Percentiles rank a stretch among this genome's conserved stretches.
phyloP scores from a whole-genome alignment of 129 eudicot species.

The Chrysanthemum makinoi region DNA sequence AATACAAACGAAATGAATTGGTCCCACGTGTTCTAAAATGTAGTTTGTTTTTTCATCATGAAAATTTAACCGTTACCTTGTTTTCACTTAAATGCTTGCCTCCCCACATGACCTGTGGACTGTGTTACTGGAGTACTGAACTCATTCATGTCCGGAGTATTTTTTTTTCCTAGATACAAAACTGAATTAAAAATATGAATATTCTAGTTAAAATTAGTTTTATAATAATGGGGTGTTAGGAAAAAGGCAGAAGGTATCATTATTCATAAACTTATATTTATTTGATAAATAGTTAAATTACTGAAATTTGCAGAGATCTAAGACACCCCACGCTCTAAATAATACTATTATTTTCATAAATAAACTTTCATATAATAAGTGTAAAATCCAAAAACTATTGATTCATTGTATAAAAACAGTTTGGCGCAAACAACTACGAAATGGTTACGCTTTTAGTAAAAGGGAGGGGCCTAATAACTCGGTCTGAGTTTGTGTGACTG shows the following conservation, averaged over 20 bases:
- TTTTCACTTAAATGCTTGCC: conserved; percentile 21
- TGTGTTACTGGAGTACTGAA: conserved; percentile 14
- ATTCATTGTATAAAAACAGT: too few relatives aligned
- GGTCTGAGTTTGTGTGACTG: too few relatives aligned
- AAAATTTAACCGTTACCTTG: conserved; percentile 38
- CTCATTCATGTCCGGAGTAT: conserved; percentile 18
- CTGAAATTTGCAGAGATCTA: too few relatives aligned
- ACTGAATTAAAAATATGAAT: neutral
- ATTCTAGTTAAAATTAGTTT: neutral
- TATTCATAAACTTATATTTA: neutral
- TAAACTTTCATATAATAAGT: too few relatives aligned
- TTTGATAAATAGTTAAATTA: too few relatives aligned
- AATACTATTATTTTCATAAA: too few relatives aligned
- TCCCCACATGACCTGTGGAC: conserved; percentile 28
- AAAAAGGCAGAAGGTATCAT: conserved; percentile 6
- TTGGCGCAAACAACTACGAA: too few relatives aligned
- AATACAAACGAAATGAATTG: conserved; percentile 13
- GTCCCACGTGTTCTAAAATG: conserved; percentile 21
- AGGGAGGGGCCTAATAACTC: too few relatives aligned
- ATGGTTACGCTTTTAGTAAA: too few relatives aligned
- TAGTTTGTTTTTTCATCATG: conserved; percentile 5
- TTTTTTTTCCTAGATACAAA: conserved; percentile 8
- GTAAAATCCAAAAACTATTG: too few relatives aligned
- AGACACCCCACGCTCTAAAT: too few relatives aligned
- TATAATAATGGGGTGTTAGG: neutral